Evolutionary conservation across 139 green algal genomes (phyloP).

Genomic region (Micromonas pusilla): DNA sequence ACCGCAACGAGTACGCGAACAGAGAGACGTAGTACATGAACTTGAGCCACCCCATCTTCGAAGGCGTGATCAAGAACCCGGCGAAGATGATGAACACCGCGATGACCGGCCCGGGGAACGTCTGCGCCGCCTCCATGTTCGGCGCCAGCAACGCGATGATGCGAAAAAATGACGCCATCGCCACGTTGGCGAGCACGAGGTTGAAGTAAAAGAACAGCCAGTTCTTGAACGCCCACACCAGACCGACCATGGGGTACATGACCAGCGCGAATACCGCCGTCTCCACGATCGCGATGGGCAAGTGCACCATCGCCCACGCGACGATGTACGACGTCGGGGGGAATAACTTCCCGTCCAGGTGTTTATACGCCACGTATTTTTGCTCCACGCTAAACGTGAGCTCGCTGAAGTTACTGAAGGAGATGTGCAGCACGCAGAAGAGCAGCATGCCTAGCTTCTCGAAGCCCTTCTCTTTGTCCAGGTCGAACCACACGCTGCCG

Average conservation of each 20-base stretch:
- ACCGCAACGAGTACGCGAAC: slow-evolving; percentile 28
- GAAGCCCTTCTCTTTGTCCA: slow-evolving; percentile 6
- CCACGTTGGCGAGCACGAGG: slow-evolving; percentile 20
- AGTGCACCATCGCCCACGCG: neutral
- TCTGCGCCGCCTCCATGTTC: slow-evolving; percentile 22
- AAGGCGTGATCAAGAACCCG: slow-evolving; percentile 35
- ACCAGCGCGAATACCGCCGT: slow-evolving; percentile 18
- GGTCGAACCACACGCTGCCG: slow-evolving; percentile 20
- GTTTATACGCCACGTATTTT: slow-evolving; percentile 26
- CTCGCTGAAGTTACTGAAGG: slow-evolving; percentile 20
- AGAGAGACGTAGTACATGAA: slow-evolving; percentile 36
- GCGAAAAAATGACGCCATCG: slow-evolving; percentile 30
- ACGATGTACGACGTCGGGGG: slow-evolving; percentile 5
- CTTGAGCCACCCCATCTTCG: slow-evolving; percentile 25
- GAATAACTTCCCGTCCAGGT: slow-evolving; percentile 18
- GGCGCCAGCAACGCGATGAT: slow-evolving; percentile 30
- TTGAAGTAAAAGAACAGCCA: slow-evolving; percentile 33
- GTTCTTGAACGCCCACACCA: neutral
- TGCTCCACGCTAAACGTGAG: slow-evolving; percentile 13
- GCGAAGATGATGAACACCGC: slow-evolving; percentile 33
- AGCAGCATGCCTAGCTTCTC: slow-evolving; percentile 19
- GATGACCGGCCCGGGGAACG: slow-evolving; percentile 29
- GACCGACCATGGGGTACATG: slow-evolving; percentile 27
- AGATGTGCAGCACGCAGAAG: slow-evolving; percentile 23
- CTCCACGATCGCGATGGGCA: slow-evolving; percentile 27